Evolutionary conservation across 2,329 filamentous ascomycete genomes (phyloP).

Genomic region (Monilinia vaccinii-corymbosi): DNA sequence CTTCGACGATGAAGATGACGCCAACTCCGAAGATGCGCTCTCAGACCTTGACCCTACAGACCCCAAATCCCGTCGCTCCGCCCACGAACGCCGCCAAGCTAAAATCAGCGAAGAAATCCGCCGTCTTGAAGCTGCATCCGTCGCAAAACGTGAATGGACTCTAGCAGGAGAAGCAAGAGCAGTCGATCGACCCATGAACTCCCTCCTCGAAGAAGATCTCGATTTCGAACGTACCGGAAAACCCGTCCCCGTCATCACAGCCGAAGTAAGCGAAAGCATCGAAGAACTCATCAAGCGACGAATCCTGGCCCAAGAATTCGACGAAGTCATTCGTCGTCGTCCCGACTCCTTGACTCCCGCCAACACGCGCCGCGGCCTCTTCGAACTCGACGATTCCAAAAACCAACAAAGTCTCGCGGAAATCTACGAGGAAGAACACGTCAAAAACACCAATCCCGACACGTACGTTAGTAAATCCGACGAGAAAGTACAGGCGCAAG

Average conservation of each 20-base stretch:
- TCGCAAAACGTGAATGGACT: constrained; percentile 87
- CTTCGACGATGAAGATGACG: constrained; percentile 66
- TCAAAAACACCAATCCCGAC: constrained; percentile 66
- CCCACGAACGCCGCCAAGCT: constrained; percentile 78
- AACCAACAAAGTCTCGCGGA: constrained; percentile 81
- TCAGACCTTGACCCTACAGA: constrained; percentile 60
- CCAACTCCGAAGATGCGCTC: constrained; percentile 55
- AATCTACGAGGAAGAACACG: constrained; percentile 87
- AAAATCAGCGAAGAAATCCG: constrained; percentile 86
- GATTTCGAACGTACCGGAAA: constrained; percentile 95
- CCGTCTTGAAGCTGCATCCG: constrained; percentile 77
- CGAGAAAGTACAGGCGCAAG: constrained; percentile 73
- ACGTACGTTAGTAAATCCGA: constrained; percentile 73
- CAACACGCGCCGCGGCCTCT: constrained; percentile 53
- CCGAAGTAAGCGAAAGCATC: constrained; percentile 81
- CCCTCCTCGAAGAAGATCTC: constrained; percentile 84
- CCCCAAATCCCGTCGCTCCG: constrained; percentile 65
- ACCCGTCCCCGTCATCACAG: constrained; percentile 86
- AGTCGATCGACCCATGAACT: constrained; percentile 76
- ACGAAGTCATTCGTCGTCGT: constrained; percentile 76
- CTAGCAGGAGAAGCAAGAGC: constrained; percentile 81
- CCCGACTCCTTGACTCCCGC: constrained; percentile 61
- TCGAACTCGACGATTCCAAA: constrained; percentile 78
- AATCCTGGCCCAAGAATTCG: constrained; percentile 83
- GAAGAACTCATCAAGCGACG: constrained; percentile 91